A percentile compares a stretch with the other conserved stretches of the same genome.
These are phyloP conservation scores for Colletotrichum gloeosporioides DNA, from an alignment of 2,329 filamentous ascomycete genomes.

Conservation along the genomic window DNA sequence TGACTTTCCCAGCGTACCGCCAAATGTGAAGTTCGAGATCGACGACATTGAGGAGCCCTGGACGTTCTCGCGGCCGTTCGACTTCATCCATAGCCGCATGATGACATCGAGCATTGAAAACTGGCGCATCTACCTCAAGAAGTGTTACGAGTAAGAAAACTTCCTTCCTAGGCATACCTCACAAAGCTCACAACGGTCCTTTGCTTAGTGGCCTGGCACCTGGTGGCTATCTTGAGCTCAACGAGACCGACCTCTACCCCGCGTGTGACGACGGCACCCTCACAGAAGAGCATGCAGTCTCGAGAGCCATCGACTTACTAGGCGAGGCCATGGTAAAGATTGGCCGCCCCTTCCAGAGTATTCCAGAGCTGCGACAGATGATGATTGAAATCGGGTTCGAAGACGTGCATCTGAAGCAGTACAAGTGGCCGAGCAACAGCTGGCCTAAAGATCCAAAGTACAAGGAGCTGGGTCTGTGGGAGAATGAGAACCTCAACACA, in stretches of 20 bases:
- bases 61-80: conserved; percentile 33
- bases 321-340: conserved; percentile 32
- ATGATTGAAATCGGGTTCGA: conserved; percentile 49
- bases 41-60: conserved; percentile 38
- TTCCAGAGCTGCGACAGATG: conserved; percentile 41
- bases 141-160: conserved; percentile 20
- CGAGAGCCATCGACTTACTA: conserved; percentile 31
- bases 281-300: conserved; percentile 28
- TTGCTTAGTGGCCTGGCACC: conserved; percentile 27
- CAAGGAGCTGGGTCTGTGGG: conserved; percentile 51
- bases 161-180: no score
- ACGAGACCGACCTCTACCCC: conserved; percentile 39
- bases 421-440: conserved; percentile 53
- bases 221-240: conserved; percentile 37
- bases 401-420: conserved; percentile 51
- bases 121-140: conserved; percentile 24
- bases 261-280: conserved; percentile 34
- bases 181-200: neutral
- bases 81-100: conserved; percentile 36
- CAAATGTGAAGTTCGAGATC: conserved; percentile 48
- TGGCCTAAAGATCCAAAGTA: conserved; percentile 57
- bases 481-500: neutral
- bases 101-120: conserved; percentile 31
- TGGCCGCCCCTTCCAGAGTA: conserved; percentile 36
- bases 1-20: conserved; percentile 22